phyloP scores from a whole-genome alignment of 768 basidiomycete species.

The Hortiboletus flavorubellus region DNA sequence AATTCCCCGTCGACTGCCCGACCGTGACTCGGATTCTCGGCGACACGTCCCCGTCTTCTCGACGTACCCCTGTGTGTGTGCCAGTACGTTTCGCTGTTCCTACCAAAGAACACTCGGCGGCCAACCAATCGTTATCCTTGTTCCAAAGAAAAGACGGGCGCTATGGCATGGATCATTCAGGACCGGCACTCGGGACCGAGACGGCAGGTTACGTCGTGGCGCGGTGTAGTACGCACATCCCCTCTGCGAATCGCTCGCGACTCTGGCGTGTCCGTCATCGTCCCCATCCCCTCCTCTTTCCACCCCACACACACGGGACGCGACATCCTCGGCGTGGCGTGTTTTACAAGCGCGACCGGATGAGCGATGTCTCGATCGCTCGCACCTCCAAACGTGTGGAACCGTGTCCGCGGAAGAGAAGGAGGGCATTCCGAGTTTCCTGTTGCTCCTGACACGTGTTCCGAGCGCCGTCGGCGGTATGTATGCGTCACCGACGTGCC shows the following conservation, averaged over 20 bases:
- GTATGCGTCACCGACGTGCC: background rate
- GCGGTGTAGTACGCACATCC: background rate
- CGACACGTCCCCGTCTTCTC: background rate
- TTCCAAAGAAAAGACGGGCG: background rate
- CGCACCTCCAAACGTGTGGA: background rate
- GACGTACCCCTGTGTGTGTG: background rate
- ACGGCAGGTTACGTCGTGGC: background rate
- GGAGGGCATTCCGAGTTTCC: constrained; percentile 9
- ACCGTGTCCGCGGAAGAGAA: constrained; percentile 1
- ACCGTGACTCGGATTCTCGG: constrained; percentile 8
- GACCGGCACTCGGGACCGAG: background rate
- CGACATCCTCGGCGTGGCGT: background rate
- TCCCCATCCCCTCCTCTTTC: background rate
- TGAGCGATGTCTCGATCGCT: constrained; percentile 1
- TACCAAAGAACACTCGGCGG: no score
- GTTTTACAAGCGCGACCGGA: background rate
- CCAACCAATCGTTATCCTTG: background rate
- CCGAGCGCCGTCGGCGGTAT: constrained; percentile 7
- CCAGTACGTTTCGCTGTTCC: background rate
- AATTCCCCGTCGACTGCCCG: background rate
- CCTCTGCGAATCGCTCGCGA: constrained; percentile 10
- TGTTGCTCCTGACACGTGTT: constrained; percentile 2
- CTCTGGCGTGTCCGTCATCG: background rate
- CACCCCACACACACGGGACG: background rate
- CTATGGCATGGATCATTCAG: background rate